These are phyloP conservation scores for Suillus tomentosus DNA, from an alignment of 768 basidiomycete genomes.

Conservation along the genomic window DNA sequence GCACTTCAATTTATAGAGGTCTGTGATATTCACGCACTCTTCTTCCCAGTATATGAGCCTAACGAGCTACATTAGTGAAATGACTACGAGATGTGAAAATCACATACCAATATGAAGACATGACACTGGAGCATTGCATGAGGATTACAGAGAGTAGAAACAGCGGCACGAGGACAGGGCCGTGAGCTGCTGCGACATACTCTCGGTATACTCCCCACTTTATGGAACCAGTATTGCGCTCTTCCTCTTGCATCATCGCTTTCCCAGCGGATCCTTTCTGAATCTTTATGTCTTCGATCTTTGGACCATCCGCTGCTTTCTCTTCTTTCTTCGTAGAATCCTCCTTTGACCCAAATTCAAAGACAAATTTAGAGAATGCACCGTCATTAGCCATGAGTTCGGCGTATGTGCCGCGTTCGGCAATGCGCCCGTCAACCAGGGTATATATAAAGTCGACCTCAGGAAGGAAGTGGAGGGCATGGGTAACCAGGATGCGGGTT, in stretches of 20 bases:
- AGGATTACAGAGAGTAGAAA: slow-evolving; percentile 61
- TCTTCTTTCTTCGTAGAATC: slow-evolving; percentile 44
- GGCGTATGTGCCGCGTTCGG: slow-evolving; percentile 77
- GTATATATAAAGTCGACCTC: slow-evolving; percentile 86
- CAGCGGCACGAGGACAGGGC: slow-evolving; percentile 62
- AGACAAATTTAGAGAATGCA: slow-evolving; percentile 72
- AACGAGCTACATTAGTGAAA: background rate
- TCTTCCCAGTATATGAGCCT: slow-evolving; percentile 77
- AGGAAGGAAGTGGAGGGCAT: slow-evolving; percentile 88
- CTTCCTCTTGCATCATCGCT: slow-evolving; percentile 80
- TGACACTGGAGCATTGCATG: slow-evolving; percentile 68
- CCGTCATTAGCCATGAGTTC: slow-evolving; percentile 67
- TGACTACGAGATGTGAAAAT: background rate
- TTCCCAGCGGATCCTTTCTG: slow-evolving; percentile 43
- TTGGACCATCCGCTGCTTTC: slow-evolving; percentile 37
- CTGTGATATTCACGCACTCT: slow-evolving; percentile 35
- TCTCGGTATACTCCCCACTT: slow-evolving; percentile 36
- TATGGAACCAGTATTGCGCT: slow-evolving; percentile 72
- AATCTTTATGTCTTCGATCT: slow-evolving; percentile 37
- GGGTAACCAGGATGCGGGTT: slow-evolving; percentile 89
- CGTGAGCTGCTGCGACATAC: slow-evolving; percentile 74
- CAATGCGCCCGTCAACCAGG: slow-evolving; percentile 73
- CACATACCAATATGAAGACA: slow-evolving; percentile 73
- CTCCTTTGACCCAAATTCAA: slow-evolving; percentile 76
- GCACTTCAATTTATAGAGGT: background rate